These are phyloP conservation scores for Paraleonurus japonicus DNA, from an alignment of 257 asterid genomes.

Conservation along the genomic window DNA sequence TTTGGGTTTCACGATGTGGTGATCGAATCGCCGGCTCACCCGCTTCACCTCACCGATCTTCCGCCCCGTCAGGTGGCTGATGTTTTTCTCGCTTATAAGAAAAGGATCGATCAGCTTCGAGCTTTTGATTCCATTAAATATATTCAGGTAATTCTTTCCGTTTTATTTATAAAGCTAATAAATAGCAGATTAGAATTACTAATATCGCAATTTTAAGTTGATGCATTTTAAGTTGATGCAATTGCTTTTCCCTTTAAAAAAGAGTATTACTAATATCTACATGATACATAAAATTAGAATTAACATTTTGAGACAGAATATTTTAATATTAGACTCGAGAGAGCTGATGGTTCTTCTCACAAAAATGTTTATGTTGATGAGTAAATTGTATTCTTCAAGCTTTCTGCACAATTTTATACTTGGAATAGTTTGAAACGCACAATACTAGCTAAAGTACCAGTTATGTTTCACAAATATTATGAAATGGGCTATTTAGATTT, in stretches of 20 bases:
- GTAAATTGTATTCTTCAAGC: neutral
- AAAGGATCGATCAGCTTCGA: constrained; percentile 66
- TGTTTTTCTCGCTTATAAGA: constrained; percentile 70
- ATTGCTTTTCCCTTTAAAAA: too few relatives aligned
- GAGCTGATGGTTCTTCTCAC: neutral
- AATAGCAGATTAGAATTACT: neutral
- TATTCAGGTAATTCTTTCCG: constrained; percentile 57
- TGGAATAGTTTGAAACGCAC: neutral
- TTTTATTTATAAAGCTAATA: neutral
- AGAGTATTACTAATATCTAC: neutral
- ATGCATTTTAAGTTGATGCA: too few relatives aligned
- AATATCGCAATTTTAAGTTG: too few relatives aligned
- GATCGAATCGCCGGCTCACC: constrained; percentile 82
- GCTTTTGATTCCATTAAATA: constrained; percentile 51
- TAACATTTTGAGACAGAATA: neutral
- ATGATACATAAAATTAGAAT: neutral
- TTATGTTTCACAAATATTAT: neutral
- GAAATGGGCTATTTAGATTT: neutral
- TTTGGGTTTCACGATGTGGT: constrained; percentile 96
- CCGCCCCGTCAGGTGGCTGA: constrained; percentile 53
- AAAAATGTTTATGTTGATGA: neutral
- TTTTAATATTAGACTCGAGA: neutral
- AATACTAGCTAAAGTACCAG: neutral
- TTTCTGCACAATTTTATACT: neutral
- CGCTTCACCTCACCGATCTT: constrained; percentile 66